Conservation (phyloP, 345 rosid species). For the Camelina hispida region DNA sequence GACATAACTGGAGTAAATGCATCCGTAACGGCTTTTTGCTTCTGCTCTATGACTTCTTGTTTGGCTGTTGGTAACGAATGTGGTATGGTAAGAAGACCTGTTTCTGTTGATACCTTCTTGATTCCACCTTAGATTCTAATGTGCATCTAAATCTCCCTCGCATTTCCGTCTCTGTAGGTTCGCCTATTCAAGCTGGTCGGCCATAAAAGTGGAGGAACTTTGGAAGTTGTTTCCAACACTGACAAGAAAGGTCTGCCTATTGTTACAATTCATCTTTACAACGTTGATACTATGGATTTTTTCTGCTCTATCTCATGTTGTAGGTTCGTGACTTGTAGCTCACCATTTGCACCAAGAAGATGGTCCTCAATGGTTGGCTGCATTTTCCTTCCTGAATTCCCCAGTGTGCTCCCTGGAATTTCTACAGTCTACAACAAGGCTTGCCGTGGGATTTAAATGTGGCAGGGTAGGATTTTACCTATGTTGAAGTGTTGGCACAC, state of each 20-base stretch:
- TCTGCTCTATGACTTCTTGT: slow-evolving; percentile 60
- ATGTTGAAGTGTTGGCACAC: slow-evolving; percentile 20
- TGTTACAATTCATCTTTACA: slow-evolving; percentile 11
- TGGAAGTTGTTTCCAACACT: slow-evolving; percentile 66
- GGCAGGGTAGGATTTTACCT: slow-evolving; percentile 62
- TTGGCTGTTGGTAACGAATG: slow-evolving; percentile 72
- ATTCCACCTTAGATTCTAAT: slow-evolving; percentile 13
- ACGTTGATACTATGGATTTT: slow-evolving; percentile 6
- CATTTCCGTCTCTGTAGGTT: slow-evolving; percentile 57
- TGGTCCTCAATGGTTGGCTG: slow-evolving; percentile 72
- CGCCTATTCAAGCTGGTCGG: slow-evolving; percentile 57
- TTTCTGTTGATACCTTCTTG: slow-evolving; percentile 36
- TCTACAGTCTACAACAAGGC: slow-evolving; percentile 59
- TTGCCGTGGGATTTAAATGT: slow-evolving; percentile 82
- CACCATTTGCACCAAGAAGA: slow-evolving; percentile 58
- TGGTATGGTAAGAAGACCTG: slow-evolving; percentile 73
- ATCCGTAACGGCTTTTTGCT: slow-evolving; percentile 66
- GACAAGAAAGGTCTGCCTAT: slow-evolving; percentile 64
- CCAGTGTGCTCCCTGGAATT: slow-evolving; percentile 59
- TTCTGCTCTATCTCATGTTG: slow-evolving; percentile 33
- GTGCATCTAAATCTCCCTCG: slow-evolving; percentile 38
- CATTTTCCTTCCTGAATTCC: slow-evolving; percentile 66
- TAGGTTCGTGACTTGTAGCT: slow-evolving; percentile 53
- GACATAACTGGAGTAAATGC: slow-evolving; percentile 48
- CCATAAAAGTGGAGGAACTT: slow-evolving; percentile 49